These are phyloP conservation scores for Pichia ethanolica DNA, from an alignment of 805 yeast genomes.

Conservation along the genomic window DNA sequence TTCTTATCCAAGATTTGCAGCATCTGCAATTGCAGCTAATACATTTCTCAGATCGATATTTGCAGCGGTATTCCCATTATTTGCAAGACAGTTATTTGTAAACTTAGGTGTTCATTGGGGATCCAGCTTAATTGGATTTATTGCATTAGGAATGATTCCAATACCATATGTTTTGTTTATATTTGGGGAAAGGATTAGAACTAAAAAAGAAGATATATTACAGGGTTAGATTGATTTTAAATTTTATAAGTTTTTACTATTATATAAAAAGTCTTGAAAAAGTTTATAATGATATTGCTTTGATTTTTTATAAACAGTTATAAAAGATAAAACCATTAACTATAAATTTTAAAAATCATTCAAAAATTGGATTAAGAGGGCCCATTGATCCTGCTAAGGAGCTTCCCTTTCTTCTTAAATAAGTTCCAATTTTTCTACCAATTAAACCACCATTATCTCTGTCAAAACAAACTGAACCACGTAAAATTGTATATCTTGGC, in stretches of 20 bases:
- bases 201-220: conserved; percentile 10
- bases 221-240: neutral
- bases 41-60: conserved; percentile 58
- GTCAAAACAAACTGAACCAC: conserved; percentile 31
- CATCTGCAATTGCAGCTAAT: conserved; percentile 47
- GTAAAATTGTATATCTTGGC: conserved; percentile 35
- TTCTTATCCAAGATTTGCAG: conserved; percentile 60
- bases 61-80: conserved; percentile 65
- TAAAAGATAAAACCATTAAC: no score
- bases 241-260: no score
- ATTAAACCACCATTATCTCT: conserved; percentile 18
- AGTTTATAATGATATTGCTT: no score
- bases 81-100: conserved; percentile 51
- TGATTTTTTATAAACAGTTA: no score
- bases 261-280: no score
- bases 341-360: neutral
- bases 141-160: conserved; percentile 53
- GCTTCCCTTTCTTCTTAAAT: conserved; percentile 22
- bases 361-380: conserved; percentile 17
- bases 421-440: conserved; percentile 16
- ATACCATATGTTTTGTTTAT: conserved; percentile 52
- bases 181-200: conserved; percentile 39
- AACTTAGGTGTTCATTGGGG: conserved; percentile 66
- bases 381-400: conserved; percentile 15
- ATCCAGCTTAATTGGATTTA: conserved; percentile 51